Base-by-base conservation (phyloP, 345 rosid genomes). In the Dimocarpus longan region DNA sequence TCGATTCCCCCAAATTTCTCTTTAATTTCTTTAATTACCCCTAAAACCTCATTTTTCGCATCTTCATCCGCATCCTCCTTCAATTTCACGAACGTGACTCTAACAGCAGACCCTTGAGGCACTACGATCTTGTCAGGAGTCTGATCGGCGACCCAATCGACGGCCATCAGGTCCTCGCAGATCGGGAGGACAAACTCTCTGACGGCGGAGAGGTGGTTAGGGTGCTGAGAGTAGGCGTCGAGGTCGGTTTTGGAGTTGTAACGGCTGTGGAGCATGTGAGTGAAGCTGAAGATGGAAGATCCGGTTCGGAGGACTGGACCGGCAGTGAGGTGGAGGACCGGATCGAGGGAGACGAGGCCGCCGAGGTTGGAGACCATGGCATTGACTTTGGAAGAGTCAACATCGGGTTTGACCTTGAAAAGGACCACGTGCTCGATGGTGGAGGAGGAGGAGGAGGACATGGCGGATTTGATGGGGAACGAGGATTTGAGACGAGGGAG, bases 231-330 rank as follows among this genome's bases (percentile, higher is more conserved):
- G 87, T 95, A 95, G 3, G 86, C 59, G 70, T 21, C 40, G 73
- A 93, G 88, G 80, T 83, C 88, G 28, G 87, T 88, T 54, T 91
- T 90, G 66, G 98, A 84, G 70, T 74, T 63, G 88, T 92, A 92
- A 40, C 97, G 93, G 90, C 94, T 91, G 86, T 95, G 97, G 65
- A 95, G 98, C 82, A 92, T 80, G 89, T 95, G 98, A 21, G 97
- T 92, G 84, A 93, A 95, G 68, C 75, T 69, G 79, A 84, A 79
- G 78, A 75, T 70, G 0, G 95, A 84, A 24, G 89, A 89, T 12
- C 78, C 77, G 40, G 74, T 80, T 57, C 90, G 88, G 83, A 78
- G 80, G 76, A 93, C 76, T 0, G 95, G 91, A 46, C 86, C 94
- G 68, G 90, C 88, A 78, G 88, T 70, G 74, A 95, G 82, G 85